Percentiles rank a stretch among this genome's conserved stretches.
Conservation (phyloP, 164 flowering plant species). For the Umbellularia californica region DNA sequence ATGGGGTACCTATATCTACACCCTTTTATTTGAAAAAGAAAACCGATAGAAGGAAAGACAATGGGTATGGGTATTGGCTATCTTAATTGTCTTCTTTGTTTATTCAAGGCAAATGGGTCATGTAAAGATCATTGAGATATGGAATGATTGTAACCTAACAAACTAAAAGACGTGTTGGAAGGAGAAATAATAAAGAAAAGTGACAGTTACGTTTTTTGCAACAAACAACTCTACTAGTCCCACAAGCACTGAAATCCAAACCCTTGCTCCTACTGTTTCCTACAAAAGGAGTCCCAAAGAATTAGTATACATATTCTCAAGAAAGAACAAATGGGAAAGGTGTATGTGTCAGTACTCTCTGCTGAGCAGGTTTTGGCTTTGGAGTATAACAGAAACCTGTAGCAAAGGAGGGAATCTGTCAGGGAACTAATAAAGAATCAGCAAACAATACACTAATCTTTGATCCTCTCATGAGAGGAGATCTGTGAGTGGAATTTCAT, state of each 20-base stretch:
- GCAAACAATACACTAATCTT: background rate
- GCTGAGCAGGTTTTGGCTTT: background rate
- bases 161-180: background rate
- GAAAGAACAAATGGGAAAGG: background rate
- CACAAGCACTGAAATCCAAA: conserved; percentile 53
- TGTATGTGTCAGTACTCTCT: background rate
- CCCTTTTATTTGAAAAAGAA: background rate
- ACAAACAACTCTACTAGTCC: conserved; percentile 63
- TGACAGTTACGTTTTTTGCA: conserved; percentile 40
- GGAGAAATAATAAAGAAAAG: background rate
- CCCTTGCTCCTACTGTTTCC: conserved; percentile 48
- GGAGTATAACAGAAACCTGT: background rate
- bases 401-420: conserved; percentile 1
- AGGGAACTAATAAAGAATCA: background rate
- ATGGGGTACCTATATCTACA: background rate
- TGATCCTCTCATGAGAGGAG: background rate
- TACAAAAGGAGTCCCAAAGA: conserved; percentile 18
- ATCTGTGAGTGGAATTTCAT: conserved; percentile 6
- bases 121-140: background rate
- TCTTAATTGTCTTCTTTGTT: background rate
- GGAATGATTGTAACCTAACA: background rate
- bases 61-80: background rate
- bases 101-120: background rate
- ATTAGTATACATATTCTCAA: background rate
- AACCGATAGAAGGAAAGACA: background rate